Base-by-base conservation (phyloP, 2,329 filamentous ascomycete genomes). In the Beauveria scarabaeidicola region DNA sequence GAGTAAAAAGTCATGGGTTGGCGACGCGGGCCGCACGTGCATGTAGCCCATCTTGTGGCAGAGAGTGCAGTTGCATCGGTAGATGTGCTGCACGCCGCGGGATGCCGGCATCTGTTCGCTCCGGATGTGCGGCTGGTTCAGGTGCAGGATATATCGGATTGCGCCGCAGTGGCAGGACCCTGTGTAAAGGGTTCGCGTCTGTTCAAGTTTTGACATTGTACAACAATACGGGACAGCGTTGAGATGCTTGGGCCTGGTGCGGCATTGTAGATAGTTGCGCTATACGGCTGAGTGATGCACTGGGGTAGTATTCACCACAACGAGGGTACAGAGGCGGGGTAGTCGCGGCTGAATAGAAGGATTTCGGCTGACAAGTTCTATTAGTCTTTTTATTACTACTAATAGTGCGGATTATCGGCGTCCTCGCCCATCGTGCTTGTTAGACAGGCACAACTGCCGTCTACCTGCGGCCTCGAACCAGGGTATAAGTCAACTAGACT, bases 351-450 rank as follows among this genome's bases (percentile, higher is more conserved):
- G 40, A 43, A 19, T 36, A 13, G 5, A 36, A 10, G 32, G 1
- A 13, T 36, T 36, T 36, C 32, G 32, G 5, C 32, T 36, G 32
- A 36, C 32, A 36, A 36, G 13, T 36, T 36, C 32, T 36, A 36
- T 5, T 36, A 36, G 32, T 15, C 32, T 6, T 36, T 36, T 15
- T 6, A 15, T 36, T 15, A 5, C 5, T 13, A 29, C 9, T 2
- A 9, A 15, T 3, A 23, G 61, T 58, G 51, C 68, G 70, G 8
- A 68, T 53, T 15, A 46, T 23, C 6, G 43, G 9, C 21, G 5
- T 25, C 15, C 25, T n/a, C 15, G 23, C 25, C 46, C 23, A n/a
- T 27, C 8, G 11, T 51, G 11, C 13, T 36, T 21, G 47, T 36
- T 32, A n/a, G 8, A 19, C 32, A 15, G 32, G 19, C 48, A 19